Evolutionary conservation across 768 basidiomycete species (phyloP), one percentile per base, ranked within the genome.

Genomic region (Wakefieldia striispora): DNA sequence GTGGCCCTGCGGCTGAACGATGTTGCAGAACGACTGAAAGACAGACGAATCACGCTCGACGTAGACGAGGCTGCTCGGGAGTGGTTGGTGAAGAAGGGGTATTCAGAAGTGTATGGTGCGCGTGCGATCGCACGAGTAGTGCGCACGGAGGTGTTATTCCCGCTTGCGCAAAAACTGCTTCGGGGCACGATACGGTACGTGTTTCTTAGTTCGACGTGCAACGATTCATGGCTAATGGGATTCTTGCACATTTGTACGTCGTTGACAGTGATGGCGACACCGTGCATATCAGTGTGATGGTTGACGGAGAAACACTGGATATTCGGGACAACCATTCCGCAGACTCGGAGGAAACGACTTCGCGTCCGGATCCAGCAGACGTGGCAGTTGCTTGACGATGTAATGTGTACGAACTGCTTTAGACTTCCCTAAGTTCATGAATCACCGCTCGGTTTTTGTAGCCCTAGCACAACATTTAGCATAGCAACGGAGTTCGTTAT

Each of bases 91-190:
- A 62, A 78, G 49, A 76, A 82, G 40, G 93, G 93, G 0, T 94
- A 90, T 64, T 93, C 90, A 4, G 82, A 89, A 40, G 68, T 84
- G 21, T 95, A 94, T 65, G 93, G 93, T 20, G 93, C 93, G 0
- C 76, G 93, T 27, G 88, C 91, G 6, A 90, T 95, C 47, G 89
- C 89, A 8, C 72, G 93, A n/a, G 82, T 93, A 17, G 88, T 95
- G 4, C 75, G 89, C 44, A 85, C 84, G 44, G 81, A 87, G 57
- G 86, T 97, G 10, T 68, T 92, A 38, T 89, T 89, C 72, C 88
- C 86, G 20, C 72, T 95, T 17, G 92, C 93, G 0, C 82, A 83
- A 64, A 88, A 87, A 63, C 60, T 95, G 60, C 68, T 97, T 53
- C 77, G 76, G 38, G 93, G 93, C 0, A 88, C 84, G 4, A 83